phyloP scores from a whole-genome alignment of 208 protist genomes.

The Lotmaria passim region DNA sequence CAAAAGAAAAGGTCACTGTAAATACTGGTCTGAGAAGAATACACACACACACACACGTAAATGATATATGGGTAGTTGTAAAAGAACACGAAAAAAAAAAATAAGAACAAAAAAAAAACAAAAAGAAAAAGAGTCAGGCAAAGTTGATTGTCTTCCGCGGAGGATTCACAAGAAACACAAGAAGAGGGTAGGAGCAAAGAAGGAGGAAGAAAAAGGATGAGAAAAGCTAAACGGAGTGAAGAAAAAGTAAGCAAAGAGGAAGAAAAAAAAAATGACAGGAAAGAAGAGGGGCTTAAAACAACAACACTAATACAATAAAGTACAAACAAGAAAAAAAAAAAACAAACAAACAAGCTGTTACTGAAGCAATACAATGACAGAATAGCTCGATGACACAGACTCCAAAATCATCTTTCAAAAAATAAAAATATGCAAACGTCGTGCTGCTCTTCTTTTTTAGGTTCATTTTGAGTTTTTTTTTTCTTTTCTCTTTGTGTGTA shows the following conservation, averaged over 20 bases:
- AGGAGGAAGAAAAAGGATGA: slow-evolving; percentile 26
- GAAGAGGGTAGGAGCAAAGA: slow-evolving; percentile 6
- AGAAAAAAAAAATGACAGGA: slow-evolving; percentile 19
- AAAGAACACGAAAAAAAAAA: neutral
- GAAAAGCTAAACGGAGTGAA: slow-evolving; percentile 5
- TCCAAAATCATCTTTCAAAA: no score
- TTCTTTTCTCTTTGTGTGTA: no score
- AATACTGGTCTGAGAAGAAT: no score
- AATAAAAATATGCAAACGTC: no score
- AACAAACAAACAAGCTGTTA: neutral
- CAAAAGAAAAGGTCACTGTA: neutral
- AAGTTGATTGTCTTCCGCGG: no score
- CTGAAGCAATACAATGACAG: no score
- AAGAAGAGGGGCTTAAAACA: slow-evolving; percentile 7
- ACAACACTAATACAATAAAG: neutral
- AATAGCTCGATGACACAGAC: no score
- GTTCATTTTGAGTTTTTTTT: no score
- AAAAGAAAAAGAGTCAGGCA: neutral
- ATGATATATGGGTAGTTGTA: no score
- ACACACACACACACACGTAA: no score
- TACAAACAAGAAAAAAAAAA: neutral
- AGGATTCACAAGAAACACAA: neutral
- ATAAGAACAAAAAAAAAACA: slow-evolving; percentile 7
- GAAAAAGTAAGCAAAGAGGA: slow-evolving; percentile 5
- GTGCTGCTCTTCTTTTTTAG: no score